Evolutionary conservation across 305 asterid genomes (phyloP).

Genomic region (Striga hermonthica): DNA sequence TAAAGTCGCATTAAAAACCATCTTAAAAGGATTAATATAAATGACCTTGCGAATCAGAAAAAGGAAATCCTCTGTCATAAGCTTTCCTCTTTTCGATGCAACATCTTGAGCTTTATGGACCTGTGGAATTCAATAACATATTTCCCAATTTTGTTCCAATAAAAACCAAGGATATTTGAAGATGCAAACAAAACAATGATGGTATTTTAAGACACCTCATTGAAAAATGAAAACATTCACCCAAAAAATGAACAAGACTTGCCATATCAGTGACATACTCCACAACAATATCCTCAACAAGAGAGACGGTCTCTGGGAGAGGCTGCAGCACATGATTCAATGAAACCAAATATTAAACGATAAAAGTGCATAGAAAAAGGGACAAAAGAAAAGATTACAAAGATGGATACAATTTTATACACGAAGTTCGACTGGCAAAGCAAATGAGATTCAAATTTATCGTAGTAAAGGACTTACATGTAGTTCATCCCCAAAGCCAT

Average conservation of each 20-base stretch:
- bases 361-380: constrained; percentile 4
- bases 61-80: constrained; percentile 83
- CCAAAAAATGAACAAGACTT: constrained; percentile 26
- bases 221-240: not conserved
- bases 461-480: constrained; percentile 47
- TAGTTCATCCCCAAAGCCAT: constrained; percentile 84
- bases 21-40: not conserved
- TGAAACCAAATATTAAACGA: constrained; percentile 1
- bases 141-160: not conserved
- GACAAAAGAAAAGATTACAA: not conserved
- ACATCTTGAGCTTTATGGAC: constrained; percentile 90
- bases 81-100: constrained; percentile 84
- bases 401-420: no score
- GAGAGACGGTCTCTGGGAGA: constrained; percentile 84
- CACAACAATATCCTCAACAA: constrained; percentile 90
- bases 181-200: not conserved
- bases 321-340: constrained; percentile 53
- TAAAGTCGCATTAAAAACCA: no score
- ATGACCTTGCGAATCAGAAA: constrained; percentile 82
- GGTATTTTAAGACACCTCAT: not conserved
- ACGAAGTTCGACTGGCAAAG: no score
- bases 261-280: constrained; percentile 92
- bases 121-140: constrained; percentile 36
- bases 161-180: not conserved
- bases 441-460: not conserved